Evolutionary conservation across 2,329 filamentous ascomycete genomes (phyloP), one percentile per base, ranked within the genome.

Genomic region (Plectosphaerella sp.): DNA sequence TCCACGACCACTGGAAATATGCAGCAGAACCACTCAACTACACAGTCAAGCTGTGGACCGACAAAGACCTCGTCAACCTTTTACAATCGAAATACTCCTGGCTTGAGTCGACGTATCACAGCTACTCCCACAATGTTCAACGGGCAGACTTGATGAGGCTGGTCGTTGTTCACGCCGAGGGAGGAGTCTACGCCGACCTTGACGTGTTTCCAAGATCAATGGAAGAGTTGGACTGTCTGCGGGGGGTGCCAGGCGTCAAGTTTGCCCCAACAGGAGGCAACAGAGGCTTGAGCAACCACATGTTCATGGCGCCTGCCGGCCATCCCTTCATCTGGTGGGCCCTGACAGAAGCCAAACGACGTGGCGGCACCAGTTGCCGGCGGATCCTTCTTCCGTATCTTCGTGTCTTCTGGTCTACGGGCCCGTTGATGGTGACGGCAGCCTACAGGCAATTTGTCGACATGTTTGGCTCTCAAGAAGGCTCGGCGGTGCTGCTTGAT

Each of bases 381-480:
- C 50, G 53, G 0, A 56, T 61, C 20, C 48, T 57, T 4, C 55
- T 62, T 3, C 61, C 61, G 0, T 62, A 62, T n/a, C 50, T 62
- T 6, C 53, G 50, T 14, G 59, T 62, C 0, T 61, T 62, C 41
- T 62, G 61, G 61, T 60, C 59, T 4, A 62, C 61, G 5, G 61
- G 59, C 6, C 61, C 61, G 8, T 24, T 61, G 20, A 62, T 62
- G 61, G 45, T 62, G 3, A 62, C 58, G 2, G 45, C 56, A 12
- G 59, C 56, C 1, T 51, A 54, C n/a, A 54, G 51, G 5, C 48
- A 56, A 6, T 62, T 60, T 35, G 50, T 48, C 2, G 59, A 53
- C 54, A 37, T 53, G 42, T 56, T 54, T 14, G 49, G 45, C 1
- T 45, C 41, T 33, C 28, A 15, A n/a, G 51, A 3, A 37, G 47